Evolutionary conservation across 2,329 filamentous ascomycete genomes (phyloP), one percentile per base, ranked within the genome.

Genomic region (Epichloe glyceriae): DNA sequence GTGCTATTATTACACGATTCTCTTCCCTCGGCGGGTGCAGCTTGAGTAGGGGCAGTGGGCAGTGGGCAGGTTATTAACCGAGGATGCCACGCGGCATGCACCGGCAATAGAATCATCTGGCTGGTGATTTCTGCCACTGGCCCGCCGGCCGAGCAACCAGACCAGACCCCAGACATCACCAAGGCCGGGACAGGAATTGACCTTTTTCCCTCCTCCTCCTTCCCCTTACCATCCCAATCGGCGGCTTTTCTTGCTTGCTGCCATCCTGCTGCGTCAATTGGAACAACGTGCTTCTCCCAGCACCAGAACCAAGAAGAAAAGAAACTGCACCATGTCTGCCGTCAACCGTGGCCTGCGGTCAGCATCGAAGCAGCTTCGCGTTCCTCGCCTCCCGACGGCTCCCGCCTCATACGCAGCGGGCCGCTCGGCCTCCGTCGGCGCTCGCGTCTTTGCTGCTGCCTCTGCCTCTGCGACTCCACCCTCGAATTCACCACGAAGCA

Each of bases 271-370:
- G 20, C 47, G 22, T 46, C 53, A 49, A 53, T 53, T 47, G 47
- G 30, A 46, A 8, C 35, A n/a, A 4, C 38, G 6, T 15, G 39
- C 17, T 2, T 10, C 11, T n/a, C 39, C 41, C 17, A 12, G 20
- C 34, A 34, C 20, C 47, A 22, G n/a, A 22, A 26, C 39, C 46
- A 40, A 15, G 15, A 40, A 15, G 15, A 33, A 39, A 14, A 42
- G 19, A 47, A 33, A 44, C 44, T 30, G 26, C 26, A 62, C 57
- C 62, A 79, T 79, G 76, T 78, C 75, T 65, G 71, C 72, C 63
- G 71, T 74, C 66, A 71, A 70, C 61, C 74, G 75, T 61, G 73
- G 72, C 64, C 66, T 80, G 59, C 73, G 75, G 61, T 70, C 74
- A 58, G 75, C 73, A 55, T 73, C 76, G 58, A 75, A 70, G 70